Evolutionary conservation across 306 rosid species (phyloP), one percentile per base, ranked within the genome.

Genomic region (Hylodesmum podocarpum): DNA sequence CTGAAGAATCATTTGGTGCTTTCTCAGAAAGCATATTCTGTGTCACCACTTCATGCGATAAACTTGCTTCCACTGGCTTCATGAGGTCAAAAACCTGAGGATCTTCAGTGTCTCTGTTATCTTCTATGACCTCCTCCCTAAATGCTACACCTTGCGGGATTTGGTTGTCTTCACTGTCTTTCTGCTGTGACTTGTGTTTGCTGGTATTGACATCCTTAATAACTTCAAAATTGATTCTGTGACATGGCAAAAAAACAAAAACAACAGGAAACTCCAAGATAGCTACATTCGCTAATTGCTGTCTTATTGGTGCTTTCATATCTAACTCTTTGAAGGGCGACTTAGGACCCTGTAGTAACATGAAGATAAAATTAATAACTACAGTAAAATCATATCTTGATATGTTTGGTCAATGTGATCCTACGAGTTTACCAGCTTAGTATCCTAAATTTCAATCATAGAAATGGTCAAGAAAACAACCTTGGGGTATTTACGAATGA

Each of bases 261-360:
- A 96, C 82, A 51, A 91, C 84, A 54, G 99, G 99, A 85, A 89
- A 92, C 86, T 92, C 98, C 90, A 95, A 78, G 63, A 95, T 74
- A 61, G 77, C 84, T 49, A 82, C 31, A 69, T 88, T 80, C 40
- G 87, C 77, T 74, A 96, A 79, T 75, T 90, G 96, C 70, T 91
- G 85, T 86, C 88, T 85, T 69, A 96, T 85, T 61, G 98, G 98
- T 66, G 76, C 82, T 18, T 82, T 84, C 73, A 80, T n/a, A 64
- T 89, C 92, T 75, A 96, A 77, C 80, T 89, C 94, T 79, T 84
- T 82, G 70, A 88, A 95, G 19, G 91, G 87, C 73, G 94, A 89
- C 55, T 25, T 84, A 12, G 87, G 66, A 29, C 91, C 92, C 97
- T 92, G 87, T 13, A 86, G 78, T 39, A 14, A 34, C 76, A 84